Evolutionary conservation across 2,329 filamentous ascomycete species (phyloP).

Genomic region (Remersonia thermophila): DNA sequence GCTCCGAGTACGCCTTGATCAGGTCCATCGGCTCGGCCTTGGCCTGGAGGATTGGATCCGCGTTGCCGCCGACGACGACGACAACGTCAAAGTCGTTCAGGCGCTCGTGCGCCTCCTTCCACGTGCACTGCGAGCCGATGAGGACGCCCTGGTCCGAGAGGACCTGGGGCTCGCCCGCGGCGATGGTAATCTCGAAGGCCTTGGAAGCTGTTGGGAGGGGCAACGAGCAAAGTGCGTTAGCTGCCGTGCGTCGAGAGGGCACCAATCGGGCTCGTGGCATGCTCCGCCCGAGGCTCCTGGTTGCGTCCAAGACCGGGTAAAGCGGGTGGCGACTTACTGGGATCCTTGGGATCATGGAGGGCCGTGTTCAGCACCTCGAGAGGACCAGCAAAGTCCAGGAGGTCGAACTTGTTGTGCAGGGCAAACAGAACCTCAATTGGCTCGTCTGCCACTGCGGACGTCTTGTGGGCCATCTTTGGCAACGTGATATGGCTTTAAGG

Average conservation of each 20-base stretch:
- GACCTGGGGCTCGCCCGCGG: constrained; percentile 40
- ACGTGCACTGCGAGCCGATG: constrained; percentile 63
- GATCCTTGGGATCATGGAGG: constrained; percentile 40
- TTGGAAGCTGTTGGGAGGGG: constrained; percentile 31
- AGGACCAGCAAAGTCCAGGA: constrained; percentile 46
- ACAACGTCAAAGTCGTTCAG: constrained; percentile 70
- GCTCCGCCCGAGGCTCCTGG: no score
- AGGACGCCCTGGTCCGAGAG: constrained; percentile 52
- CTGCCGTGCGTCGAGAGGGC: no score
- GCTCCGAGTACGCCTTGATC: constrained; percentile 64
- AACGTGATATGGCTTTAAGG: constrained; percentile 4
- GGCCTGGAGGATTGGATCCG: constrained; percentile 50
- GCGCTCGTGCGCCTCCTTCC: constrained; percentile 63
- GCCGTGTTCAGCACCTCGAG: constrained; percentile 39
- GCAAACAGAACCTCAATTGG: constrained; percentile 49
- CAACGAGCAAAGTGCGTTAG: background rate
- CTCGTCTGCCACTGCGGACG: constrained; percentile 46
- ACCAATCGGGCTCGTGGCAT: no score
- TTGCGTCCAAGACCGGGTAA: background rate
- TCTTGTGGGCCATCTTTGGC: constrained; percentile 44
- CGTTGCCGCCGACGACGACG: constrained; percentile 62
- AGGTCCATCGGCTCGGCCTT: constrained; percentile 57
- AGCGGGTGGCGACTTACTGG: constrained; percentile 28
- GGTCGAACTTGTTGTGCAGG: constrained; percentile 47
- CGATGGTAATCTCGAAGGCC: constrained; percentile 47